Base-by-base conservation (phyloP, 805 yeast species). In the Kazachstania africana region DNA sequence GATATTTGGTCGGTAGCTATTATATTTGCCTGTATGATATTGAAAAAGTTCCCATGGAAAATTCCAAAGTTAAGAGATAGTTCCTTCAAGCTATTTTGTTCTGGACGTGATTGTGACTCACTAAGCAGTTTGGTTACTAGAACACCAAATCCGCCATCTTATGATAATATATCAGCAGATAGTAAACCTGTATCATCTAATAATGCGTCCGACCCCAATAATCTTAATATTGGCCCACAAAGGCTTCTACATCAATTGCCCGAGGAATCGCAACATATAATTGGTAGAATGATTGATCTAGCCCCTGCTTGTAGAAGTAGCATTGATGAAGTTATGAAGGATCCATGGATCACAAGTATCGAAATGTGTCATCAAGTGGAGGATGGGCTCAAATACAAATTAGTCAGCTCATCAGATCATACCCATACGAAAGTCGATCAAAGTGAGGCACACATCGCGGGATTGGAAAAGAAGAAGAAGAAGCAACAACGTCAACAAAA, bases 1-100 rank as follows among this genome's bases (percentile, higher is more conserved):
- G 96, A 85, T 60, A 72, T 85, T 28, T 85, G 96, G 96, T 81
- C 94, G 5, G 75, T 75, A 21, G 95, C 94, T 6, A 83, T 85
- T 37, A 81, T 85, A 29, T 81, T 80, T 57, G 82, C 94, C 43
- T 85, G 95, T 62, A 84, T 85, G 95, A 72, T 82, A 36, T 64
- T 85, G 53, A 78, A 83, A 50, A 80, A 84, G 59, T 85, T 85
- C 59, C 95, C 95, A 6, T 85, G 95, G 95, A 84, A 83, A 51
- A 82, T 83, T 6, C 95, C 96, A 6, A 78, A 82, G 48, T 56
- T 75, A 31, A 65, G 78, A 31, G 95, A 85, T 55, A 72, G 75
- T 43, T 77, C 91, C 38, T 87, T 85, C 60, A 82, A 80, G 56
- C 54, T 82, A 43, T 87, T 82, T 53, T 78, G 88, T 27, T 72